A percentile compares a stretch with the other conserved stretches of the same genome.
Evolutionary conservation across 2,329 filamentous ascomycete genomes (phyloP).

Genomic region (Colletotrichum orchidophilum): DNA sequence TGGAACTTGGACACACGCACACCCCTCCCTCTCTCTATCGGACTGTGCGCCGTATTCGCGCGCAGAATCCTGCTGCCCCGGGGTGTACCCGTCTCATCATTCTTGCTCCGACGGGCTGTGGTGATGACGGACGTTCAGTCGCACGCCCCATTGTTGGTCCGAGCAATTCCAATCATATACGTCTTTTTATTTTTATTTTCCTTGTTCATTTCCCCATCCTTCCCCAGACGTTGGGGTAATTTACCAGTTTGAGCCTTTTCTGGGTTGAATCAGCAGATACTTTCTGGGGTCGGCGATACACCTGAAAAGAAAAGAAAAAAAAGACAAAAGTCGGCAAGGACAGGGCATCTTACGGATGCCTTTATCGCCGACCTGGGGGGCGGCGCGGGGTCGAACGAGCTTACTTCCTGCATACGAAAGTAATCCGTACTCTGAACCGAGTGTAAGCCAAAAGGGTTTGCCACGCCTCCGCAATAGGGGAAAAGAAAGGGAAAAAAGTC

Average conservation of each 20-base stretch:
- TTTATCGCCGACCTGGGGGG: conserved; percentile 4
- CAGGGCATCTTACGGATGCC: conserved; percentile 1
- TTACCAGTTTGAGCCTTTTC: conserved; percentile 12
- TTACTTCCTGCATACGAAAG: not conserved
- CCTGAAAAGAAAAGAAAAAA: not conserved
- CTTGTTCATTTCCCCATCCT: not conserved
- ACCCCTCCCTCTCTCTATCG: not conserved
- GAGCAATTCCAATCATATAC: conserved; percentile 16
- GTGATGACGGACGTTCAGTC: not conserved
- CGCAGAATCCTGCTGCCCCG: not conserved
- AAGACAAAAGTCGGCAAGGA: not conserved
- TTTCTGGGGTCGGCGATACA: conserved; percentile 2
- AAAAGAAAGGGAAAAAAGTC: not conserved
- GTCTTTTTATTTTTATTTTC: not conserved
- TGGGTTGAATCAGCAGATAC: not conserved
- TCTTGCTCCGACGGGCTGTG: not conserved
- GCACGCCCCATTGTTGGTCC: conserved; percentile 15
- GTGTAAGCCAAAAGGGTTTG: not conserved
- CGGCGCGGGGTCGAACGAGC: conserved; percentile 7
- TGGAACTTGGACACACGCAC: conserved; percentile 4
- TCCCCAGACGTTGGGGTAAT: conserved; percentile 13
- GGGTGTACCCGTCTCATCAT: conserved; percentile 10
- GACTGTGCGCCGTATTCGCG: conserved; percentile 24
- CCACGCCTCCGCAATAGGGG: conserved; percentile 4
- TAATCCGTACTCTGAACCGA: no score